Conservation (phyloP, 441 rosid genomes). For the Adansonia madagascariensis region DNA sequence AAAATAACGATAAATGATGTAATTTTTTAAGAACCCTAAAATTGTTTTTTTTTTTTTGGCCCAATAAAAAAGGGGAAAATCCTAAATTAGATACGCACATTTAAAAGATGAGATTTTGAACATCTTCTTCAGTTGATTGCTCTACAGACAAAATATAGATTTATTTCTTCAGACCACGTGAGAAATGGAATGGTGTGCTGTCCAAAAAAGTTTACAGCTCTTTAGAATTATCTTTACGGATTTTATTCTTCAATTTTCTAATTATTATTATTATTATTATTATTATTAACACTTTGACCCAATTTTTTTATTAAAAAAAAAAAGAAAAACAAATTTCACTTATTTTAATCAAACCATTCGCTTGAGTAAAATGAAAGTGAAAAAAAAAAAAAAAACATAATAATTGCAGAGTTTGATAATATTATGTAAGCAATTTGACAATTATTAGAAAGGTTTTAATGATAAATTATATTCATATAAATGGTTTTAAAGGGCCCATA, state of each 20-base stretch:
- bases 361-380: not conserved
- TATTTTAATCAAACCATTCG: not conserved
- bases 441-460: conserved; percentile 7
- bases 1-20: too few species aligned
- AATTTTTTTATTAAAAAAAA: not conserved
- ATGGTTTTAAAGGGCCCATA: conserved; percentile 17
- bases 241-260: not conserved
- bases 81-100: not conserved
- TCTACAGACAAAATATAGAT: not conserved
- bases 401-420: not conserved
- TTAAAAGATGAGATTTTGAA: conserved; percentile 10
- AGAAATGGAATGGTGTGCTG: not conserved
- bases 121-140: not conserved
- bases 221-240: not conserved
- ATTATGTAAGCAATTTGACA: not conserved
- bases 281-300: not conserved
- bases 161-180: conserved; percentile 2
- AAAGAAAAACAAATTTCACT: not conserved
- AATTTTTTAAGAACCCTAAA: not conserved
- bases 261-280: not conserved
- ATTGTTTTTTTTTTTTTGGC: not conserved
- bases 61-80: not conserved
- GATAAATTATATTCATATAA: not conserved
- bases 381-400: not conserved
- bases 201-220: not conserved